Evolutionary conservation across 23 red algal species (phyloP), one percentile per base, ranked within the genome.

Genomic region (Gracilaria caudata): DNA sequence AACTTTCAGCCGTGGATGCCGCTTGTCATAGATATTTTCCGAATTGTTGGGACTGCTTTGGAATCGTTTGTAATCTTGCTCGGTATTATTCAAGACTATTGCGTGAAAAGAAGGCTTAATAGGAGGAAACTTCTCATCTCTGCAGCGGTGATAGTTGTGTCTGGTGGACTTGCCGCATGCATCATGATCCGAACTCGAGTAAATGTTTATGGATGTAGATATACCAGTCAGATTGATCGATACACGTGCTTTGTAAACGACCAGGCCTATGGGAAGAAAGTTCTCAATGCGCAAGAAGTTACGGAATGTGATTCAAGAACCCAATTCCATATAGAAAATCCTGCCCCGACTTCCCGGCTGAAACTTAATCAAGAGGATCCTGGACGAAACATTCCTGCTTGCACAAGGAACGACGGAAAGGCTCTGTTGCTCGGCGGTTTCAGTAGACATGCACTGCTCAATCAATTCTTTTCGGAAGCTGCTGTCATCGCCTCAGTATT

Each of bases 1-100:
- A 24, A 75, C 70, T 75, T 75, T 75, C 70, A 75, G 26, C 70
- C 70, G 2, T 75, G 70, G 70, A 75, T 75, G 70, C 70, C 70
- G 39, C 70, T 75, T 75, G 37, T 75, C 25, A 49, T 21, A 29
- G 70, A 75, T 17, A 75, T 47, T 49, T 75, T 43, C 25, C 70
- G 70, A 47, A 75, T 75, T 47, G 24, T 75, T 75, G 70, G 39
- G 1, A 75, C 70, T 24, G 40, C 39, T 29, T 9, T 75, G 70
- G 70, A 75, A 47, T 75, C 70, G 6, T 75, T 75, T 8, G 70
- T 75, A 21, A 75, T 75, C 13, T 49, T 75, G n/a, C 70, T 75
- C 19, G 43, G 70, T 21, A 49, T 75, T 24, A 21, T 75, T 10
- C 70, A 75, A 14, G 70, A 75, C 43, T 75, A 29, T 36, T 75